Base-by-base conservation (phyloP, 345 rosid genomes). In the Citrus medica region DNA sequence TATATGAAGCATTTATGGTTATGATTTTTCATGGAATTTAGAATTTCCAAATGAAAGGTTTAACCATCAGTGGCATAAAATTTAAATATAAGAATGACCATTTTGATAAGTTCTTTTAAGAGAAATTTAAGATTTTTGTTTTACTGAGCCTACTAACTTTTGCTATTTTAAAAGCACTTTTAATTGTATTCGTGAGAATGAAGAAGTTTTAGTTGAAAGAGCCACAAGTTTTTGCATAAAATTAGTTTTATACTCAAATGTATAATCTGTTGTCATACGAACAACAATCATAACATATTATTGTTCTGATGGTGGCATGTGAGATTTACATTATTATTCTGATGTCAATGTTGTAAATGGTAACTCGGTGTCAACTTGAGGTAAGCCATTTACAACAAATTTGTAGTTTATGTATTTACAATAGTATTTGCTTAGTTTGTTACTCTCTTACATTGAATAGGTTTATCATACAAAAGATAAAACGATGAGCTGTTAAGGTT, bases 271-370 rank as follows among this genome's bases (percentile, higher is more conserved):
- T 3, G 32, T 25, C 30, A 61, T 61, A 4, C 2, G 6, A 62
- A 16, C 19, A 27, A 17, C 13, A 5, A 27, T 27, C 2, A 5
- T 62, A 13, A 27, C 66, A 28, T 30, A 28, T 27, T 27, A 9
- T 62, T 62, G n/a, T n/a, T n/a, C n/a, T n/a, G n/a, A 88, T 77
- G 90, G 93, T 38, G 93, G 95, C 83, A 88, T 92, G 95, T 91
- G 74, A 68, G 82, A 25, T 76, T 59, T 73, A 25, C 25, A 19
- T 40, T 59, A 5, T 71, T 60, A 55, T 74, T 69, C 58, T 64
- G n/a, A 58, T 60, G 24, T 59, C 48, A 56, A 32, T 32, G 2
- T n/a, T 35, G 53, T 24, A 37, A 59, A 27, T 24, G 24, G 40
- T 6, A 60, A 55, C 61, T 6, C 1, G 3, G 17, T 71, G 60